These are phyloP conservation scores for Parachaetomium inaequale DNA, from an alignment of 495 filamentous ascomycete species.

Conservation along the genomic window DNA sequence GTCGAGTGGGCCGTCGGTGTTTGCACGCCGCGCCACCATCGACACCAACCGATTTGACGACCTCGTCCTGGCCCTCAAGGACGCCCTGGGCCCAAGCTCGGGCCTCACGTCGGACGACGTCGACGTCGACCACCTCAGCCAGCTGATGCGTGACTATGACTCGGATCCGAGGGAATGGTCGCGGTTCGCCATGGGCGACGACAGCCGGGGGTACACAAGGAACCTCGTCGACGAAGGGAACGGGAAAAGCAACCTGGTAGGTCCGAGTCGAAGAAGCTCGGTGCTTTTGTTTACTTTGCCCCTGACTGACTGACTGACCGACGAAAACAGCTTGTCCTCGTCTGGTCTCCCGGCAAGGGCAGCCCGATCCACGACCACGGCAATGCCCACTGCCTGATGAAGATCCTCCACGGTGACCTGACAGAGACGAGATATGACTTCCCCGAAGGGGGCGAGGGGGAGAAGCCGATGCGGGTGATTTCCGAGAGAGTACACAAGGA, in stretches of 20 bases:
- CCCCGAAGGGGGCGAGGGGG: constrained; percentile 55
- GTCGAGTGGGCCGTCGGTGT: constrained; percentile 10
- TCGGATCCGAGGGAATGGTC: constrained; percentile 68
- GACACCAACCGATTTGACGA: constrained; percentile 56
- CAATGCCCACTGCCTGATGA: constrained; percentile 72
- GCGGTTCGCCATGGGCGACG: constrained; percentile 64
- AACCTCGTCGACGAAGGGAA: constrained; percentile 90
- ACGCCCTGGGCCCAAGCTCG: constrained; percentile 68
- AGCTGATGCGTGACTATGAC: constrained; percentile 66
- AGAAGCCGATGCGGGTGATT: constrained; percentile 50
- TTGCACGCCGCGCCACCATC: constrained; percentile 7
- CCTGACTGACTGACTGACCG: constrained; percentile 18
- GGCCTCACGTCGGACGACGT: constrained; percentile 78
- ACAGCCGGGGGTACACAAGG: constrained; percentile 67
- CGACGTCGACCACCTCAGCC: constrained; percentile 62
- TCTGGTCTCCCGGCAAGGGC: constrained; percentile 88
- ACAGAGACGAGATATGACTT: constrained; percentile 77
- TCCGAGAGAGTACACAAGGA: constrained; percentile 53
- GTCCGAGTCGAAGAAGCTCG: constrained; percentile 22
- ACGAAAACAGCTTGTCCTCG: constrained; percentile 66
- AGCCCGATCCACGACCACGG: constrained; percentile 87
- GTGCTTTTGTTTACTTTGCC: constrained; percentile 13
- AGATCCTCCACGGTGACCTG: constrained; percentile 69
- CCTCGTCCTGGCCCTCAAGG: constrained; percentile 68
- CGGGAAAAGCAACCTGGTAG: constrained; percentile 83